Percentiles rank a stretch among this genome's conserved stretches.
Conservation (phyloP, 1,139 yeast genomes). For the Saccharomyces hybrid region DNA sequence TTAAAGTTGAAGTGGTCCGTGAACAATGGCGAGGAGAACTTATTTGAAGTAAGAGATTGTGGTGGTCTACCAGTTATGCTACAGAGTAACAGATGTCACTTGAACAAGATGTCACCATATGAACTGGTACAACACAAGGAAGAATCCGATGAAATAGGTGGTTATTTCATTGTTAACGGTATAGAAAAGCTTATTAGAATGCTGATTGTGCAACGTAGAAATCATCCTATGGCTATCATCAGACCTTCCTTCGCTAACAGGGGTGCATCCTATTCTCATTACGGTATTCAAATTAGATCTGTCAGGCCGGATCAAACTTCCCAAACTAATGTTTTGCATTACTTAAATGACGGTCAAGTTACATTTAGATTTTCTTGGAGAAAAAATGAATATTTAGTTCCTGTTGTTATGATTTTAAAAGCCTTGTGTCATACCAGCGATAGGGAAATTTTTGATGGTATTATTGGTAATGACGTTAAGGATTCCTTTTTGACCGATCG, state of each 20-base stretch:
- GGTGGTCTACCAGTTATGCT: constrained; percentile 92
- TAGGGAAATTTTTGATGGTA: constrained; percentile 91
- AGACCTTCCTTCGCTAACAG: constrained; percentile 93
- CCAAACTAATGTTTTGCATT: constrained; percentile 92
- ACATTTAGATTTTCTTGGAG: constrained; percentile 96
- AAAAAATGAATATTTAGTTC: constrained; percentile 89
- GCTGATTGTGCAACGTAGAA: constrained; percentile 96
- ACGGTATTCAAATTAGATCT: constrained; percentile 88
- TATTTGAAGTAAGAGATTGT: constrained; percentile 76
- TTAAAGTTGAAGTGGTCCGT: constrained; percentile 78
- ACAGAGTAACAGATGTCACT: constrained; percentile 82
- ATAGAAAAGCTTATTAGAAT: constrained; percentile 92
- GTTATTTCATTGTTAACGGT: constrained; percentile 93
- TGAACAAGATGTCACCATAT: constrained; percentile 72
- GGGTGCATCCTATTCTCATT: constrained; percentile 84
- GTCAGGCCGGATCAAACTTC: constrained; percentile 97
- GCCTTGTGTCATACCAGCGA: constrained; percentile 88
- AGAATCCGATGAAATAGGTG: constrained; percentile 94
- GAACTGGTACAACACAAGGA: constrained; percentile 74
- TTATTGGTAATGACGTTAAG: constrained; percentile 77
- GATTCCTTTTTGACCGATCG: constrained; percentile 97
- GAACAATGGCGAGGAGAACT: constrained; percentile 73
- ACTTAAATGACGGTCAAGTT: constrained; percentile 90
- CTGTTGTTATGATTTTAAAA: constrained; percentile 86
- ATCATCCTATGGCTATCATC: constrained; percentile 95